Evolutionary conservation across 2,329 filamentous ascomycete genomes (phyloP), one percentile per base, ranked within the genome.

Genomic region (Exophiala spinifera): DNA sequence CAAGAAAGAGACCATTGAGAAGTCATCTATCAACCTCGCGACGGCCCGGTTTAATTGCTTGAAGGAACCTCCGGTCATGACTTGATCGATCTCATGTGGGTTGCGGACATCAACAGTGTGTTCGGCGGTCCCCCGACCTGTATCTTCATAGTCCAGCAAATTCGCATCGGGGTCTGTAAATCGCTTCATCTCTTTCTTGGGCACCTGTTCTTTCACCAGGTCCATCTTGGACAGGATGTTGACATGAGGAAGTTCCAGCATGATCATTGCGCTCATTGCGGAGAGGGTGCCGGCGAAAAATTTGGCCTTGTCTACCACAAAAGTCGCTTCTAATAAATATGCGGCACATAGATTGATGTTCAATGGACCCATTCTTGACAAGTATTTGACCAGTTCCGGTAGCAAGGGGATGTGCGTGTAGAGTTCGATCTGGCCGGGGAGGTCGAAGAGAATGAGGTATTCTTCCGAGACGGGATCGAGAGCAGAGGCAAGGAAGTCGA

Each of bases 191-290:
- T 97, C 91, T 70, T 87, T 87, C 72, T 90, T 90, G 55, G 86
- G 85, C 21, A 97, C 82, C 71, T 94, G 89, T 36, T 89, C 90
- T 70, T 94, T 94, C 62, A 97, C 85, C 57, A 97, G 81, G 70
- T 99, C 94, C 91, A 97, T 97, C 76, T 99, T 99, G 68, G 88
- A 95, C 52, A 99, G 76, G 57, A 99, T 87, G 70, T 99, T 99
- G 68, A 99, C 84, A 69, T 99, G 94, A 3, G 94, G 94, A 61
- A 97, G 84, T 74, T 97, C 94, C 60, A 99, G 82, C 90, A 97
- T 94, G 66, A 99, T 84, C 94, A 99, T 99, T 61, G 94, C 91
- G 66, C 89, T 95, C 94, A 99, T 97, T 61, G 94, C 94, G 68
- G 88, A 94, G 56, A 99, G 78, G 0, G 94, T 96, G 11, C 94